These are phyloP conservation scores for Paspalum notatum DNA, from an alignment of 176 grass and related monocot genomes.

Conservation along the genomic window DNA sequence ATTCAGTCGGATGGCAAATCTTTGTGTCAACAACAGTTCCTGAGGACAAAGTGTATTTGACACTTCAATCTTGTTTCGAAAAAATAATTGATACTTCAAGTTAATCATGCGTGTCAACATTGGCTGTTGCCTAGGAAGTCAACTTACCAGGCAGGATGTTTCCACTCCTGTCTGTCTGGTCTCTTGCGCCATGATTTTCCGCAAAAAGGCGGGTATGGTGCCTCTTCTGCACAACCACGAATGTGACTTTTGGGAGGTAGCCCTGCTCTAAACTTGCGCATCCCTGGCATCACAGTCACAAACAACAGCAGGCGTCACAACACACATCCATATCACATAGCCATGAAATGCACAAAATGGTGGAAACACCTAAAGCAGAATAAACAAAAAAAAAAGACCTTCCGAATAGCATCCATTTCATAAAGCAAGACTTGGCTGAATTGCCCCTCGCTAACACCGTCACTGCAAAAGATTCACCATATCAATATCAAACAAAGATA, in stretches of 20 bases:
- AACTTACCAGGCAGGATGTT: conserved; percentile 77
- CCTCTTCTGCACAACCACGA: conserved; percentile 89
- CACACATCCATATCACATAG: background rate
- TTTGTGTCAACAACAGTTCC: conserved; percentile 63
- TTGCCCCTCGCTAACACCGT: conserved; percentile 90
- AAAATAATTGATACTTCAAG: background rate
- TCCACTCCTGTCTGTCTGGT: conserved; percentile 65
- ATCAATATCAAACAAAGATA: background rate
- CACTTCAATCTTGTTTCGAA: background rate
- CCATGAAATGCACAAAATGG: background rate
- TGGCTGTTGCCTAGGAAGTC: background rate
- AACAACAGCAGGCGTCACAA: background rate
- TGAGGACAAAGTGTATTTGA: background rate
- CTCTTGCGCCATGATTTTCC: conserved; percentile 55
- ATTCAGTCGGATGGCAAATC: conserved; percentile 86
- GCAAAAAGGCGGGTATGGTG: conserved; percentile 82
- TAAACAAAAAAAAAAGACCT: conserved; percentile 49
- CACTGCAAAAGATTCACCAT: conserved; percentile 41
- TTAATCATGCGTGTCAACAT: background rate
- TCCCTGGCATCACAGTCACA: conserved; percentile 43
- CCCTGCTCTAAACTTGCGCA: conserved; percentile 61
- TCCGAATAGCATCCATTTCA: conserved; percentile 84
- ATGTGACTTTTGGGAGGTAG: conserved; percentile 64
- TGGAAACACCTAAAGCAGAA: background rate
- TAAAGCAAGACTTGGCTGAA: conserved; percentile 76